Base-by-base conservation (phyloP, 805 yeast species). In the Clavispora asparagi region DNA sequence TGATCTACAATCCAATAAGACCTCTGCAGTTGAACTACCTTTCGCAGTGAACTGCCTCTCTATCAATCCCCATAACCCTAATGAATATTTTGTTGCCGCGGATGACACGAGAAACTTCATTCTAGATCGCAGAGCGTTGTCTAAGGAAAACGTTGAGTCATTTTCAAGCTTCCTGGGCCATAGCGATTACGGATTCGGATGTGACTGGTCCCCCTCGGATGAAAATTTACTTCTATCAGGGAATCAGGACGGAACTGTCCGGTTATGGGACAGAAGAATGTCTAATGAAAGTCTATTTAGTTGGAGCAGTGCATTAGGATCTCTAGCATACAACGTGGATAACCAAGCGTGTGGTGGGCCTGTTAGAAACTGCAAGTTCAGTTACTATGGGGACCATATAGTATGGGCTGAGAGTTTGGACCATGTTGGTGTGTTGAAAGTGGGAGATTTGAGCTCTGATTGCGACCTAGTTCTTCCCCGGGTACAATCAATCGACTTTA, bases 371-470 rank as follows among this genome's bases (percentile, higher is more conserved):
- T 68, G 81, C 48, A 68, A 69, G 49, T 81, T 79, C 55, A 76
- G 78, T 55, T 54, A 62, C 10, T 57, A 59, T 12, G 79, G 83
- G 2, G 66, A 68, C 9, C 70, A 62, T 48, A 53, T 82, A 9
- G 69, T 75, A 11, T 77, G 81, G 73, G 82, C 82, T 4, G 86
- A 82, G 53, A 73, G 80, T 31, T 67, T 79, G 43, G 87, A 82
- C 55, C 79, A 77, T 52, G 77, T 77, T 7, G 82, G 82, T 11
- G 52, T 81, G 2, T 54, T 80, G 10, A 71, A 71, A 46, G 52
- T 76, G 45, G 50, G 58, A 25, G 69, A 65, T 44, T 54, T 68
- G 48, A n/a, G 30, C 8, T 44, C 41, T 8, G 43, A 42, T 25
- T 30, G 50, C 23, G 56, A 54, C 25, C 44, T 39, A 17, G 40